Conservation (phyloP, 106 monocot genomes). For the Chionographis japonica region DNA sequence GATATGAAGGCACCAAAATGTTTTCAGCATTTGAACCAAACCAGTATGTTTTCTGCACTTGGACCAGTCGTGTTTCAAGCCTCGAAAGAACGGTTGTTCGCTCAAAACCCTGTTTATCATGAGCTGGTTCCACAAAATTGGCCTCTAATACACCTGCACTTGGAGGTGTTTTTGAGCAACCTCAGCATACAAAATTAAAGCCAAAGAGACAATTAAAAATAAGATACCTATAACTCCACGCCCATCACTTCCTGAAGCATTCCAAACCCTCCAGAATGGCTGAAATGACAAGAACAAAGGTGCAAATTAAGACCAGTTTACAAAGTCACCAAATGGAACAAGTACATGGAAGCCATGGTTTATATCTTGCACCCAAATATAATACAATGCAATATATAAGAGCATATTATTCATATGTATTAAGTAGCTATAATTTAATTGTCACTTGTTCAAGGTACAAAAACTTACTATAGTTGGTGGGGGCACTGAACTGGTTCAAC, state of each 20-base stretch:
- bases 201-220: not conserved
- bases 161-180: not conserved
- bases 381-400: too few relatives aligned
- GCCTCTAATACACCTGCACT: conserved; percentile 84
- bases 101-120: conserved; percentile 97
- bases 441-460: too few relatives aligned
- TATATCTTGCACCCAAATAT: too few relatives aligned
- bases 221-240: conserved; percentile 88
- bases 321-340: too few relatives aligned
- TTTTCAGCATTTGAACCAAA: conserved; percentile 15
- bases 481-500: too few relatives aligned
- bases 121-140: conserved; percentile 97
- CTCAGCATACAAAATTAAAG: not conserved
- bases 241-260: conserved; percentile 97
- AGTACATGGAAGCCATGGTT: too few relatives aligned
- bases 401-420: too few relatives aligned
- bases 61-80: conserved; percentile 67
- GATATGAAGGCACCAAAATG: not conserved
- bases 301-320: too few relatives aligned
- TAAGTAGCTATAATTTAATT: too few relatives aligned
- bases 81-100: conserved; percentile 84
- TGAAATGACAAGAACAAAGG: conserved; percentile 7
- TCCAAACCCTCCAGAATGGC: conserved; percentile 99
- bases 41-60: conserved; percentile 93
- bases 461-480: too few relatives aligned